These are phyloP conservation scores for Phaeosphaeriaceae sp. DNA, from an alignment of 2,329 filamentous ascomycete species.

Conservation along the genomic window DNA sequence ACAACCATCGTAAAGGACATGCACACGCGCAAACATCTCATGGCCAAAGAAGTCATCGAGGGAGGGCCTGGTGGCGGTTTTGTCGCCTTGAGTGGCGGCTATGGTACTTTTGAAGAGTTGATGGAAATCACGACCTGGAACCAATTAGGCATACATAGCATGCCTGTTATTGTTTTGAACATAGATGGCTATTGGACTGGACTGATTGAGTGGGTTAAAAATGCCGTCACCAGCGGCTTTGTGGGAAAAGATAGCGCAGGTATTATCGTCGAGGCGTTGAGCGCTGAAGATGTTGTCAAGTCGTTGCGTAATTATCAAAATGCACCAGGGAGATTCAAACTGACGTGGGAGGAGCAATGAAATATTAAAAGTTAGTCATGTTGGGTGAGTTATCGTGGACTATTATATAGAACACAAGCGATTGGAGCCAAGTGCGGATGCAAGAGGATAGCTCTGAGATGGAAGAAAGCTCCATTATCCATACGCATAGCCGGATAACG, in stretches of 20 bases:
- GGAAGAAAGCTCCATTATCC: too few species aligned
- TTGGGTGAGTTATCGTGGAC: neutral
- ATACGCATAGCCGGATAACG: too few species aligned
- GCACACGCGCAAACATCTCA: conserved; percentile 93
- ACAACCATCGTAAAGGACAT: conserved; percentile 94
- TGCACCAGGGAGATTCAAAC: conserved; percentile 75
- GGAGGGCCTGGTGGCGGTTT: conserved; percentile 87
- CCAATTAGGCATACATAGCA: conserved; percentile 90
- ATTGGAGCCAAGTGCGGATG: too few species aligned
- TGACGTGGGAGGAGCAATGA: conserved; percentile 73
- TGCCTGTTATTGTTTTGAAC: conserved; percentile 77
- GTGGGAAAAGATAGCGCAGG: conserved; percentile 71
- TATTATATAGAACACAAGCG: too few species aligned
- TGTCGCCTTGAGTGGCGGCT: conserved; percentile 86
- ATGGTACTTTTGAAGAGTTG: conserved; percentile 94
- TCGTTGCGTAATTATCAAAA: conserved; percentile 76
- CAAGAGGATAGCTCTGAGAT: too few species aligned
- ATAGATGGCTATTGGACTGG: conserved; percentile 93
- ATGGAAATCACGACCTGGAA: conserved; percentile 95
- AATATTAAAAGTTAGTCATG: neutral
- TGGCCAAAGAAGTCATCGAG: conserved; percentile 85
- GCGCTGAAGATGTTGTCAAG: conserved; percentile 73
- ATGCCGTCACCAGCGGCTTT: conserved; percentile 77
- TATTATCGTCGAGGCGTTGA: conserved; percentile 80
- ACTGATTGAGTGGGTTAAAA: conserved; percentile 79